These are phyloP conservation scores for Cyanophora paradoxa DNA, from an alignment of 78 protist genomes.

Conservation along the genomic window DNA sequence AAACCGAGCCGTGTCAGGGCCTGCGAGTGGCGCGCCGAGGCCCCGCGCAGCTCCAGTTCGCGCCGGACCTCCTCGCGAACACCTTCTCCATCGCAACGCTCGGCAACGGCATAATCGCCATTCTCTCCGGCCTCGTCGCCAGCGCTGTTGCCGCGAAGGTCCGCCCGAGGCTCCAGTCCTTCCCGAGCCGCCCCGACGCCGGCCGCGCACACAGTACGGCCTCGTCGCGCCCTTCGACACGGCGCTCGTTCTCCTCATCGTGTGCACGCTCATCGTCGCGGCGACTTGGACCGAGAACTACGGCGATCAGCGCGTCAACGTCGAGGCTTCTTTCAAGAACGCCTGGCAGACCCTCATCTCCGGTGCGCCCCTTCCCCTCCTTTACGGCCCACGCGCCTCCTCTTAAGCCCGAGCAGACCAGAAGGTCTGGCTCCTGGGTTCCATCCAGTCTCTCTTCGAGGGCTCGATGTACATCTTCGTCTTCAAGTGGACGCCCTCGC, in stretches of 20 bases:
- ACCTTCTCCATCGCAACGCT: conserved; percentile 67
- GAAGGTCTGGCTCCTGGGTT: conserved; percentile 33
- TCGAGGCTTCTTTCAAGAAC: neutral
- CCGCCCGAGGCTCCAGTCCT: too few species aligned
- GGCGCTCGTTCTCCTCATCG: conserved; percentile 22
- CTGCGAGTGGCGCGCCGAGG: neutral
- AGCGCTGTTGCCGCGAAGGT: too few species aligned
- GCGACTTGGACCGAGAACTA: conserved; percentile 74
- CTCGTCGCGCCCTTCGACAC: conserved; percentile 75
- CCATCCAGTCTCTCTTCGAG: conserved; percentile 75
- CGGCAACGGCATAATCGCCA: conserved; percentile 62
- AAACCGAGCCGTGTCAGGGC: neutral
- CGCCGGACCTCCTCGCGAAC: conserved; percentile 8
- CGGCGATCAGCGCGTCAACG: too few species aligned
- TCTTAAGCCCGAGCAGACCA: neutral
- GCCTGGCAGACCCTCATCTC: neutral
- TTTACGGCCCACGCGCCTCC: neutral
- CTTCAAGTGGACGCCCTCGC: conserved; percentile 87
- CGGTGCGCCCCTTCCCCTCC: neutral
- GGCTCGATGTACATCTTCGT: conserved; percentile 90
- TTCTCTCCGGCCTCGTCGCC: conserved; percentile 13
- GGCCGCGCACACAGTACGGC: too few species aligned
- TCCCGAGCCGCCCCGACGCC: too few species aligned
- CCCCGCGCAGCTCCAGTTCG: conserved; percentile 14
- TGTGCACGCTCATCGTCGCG: neutral